These are phyloP conservation scores for Prunus salicina DNA, from an alignment of 306 rosid genomes.

Conservation along the genomic window DNA sequence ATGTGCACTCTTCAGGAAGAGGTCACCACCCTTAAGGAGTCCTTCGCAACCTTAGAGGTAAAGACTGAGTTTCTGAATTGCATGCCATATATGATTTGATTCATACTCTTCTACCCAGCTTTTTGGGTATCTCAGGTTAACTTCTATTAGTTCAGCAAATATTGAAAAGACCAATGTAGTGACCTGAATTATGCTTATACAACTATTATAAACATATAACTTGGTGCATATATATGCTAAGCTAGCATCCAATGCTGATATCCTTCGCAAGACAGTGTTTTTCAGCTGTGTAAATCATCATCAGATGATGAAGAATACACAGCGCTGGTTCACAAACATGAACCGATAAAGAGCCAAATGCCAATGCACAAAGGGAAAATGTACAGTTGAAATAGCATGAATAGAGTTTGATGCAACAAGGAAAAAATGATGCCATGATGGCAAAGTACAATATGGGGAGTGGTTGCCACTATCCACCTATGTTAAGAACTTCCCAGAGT, in stretches of 20 bases:
- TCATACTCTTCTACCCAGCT: conserved; percentile 2
- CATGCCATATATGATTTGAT: not conserved
- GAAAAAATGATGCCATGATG: not conserved
- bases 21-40: conserved; percentile 48
- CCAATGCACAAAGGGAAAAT: not conserved
- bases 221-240: not conserved
- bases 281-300: not conserved
- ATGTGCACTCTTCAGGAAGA: conserved; percentile 83
- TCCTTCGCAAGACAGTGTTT: not conserved
- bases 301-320: not conserved
- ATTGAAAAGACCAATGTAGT: not conserved
- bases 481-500: not conserved
- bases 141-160: not conserved
- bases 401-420: not conserved
- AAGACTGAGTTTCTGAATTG: conserved; percentile 4
- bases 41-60: conserved; percentile 78
- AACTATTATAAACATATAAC: not conserved
- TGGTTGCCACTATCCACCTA: not conserved
- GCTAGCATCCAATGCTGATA: not conserved
- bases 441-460: not conserved
- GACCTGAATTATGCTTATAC: not conserved
- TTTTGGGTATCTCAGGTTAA: conserved; percentile 2
- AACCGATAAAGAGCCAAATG: not conserved
- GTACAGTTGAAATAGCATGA: not conserved
- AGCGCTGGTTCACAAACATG: not conserved